Percentiles rank a stretch among this genome's conserved stretches.
phyloP scores from a whole-genome alignment of 148 eudicot genomes.

The Gaultheria prostrata region DNA sequence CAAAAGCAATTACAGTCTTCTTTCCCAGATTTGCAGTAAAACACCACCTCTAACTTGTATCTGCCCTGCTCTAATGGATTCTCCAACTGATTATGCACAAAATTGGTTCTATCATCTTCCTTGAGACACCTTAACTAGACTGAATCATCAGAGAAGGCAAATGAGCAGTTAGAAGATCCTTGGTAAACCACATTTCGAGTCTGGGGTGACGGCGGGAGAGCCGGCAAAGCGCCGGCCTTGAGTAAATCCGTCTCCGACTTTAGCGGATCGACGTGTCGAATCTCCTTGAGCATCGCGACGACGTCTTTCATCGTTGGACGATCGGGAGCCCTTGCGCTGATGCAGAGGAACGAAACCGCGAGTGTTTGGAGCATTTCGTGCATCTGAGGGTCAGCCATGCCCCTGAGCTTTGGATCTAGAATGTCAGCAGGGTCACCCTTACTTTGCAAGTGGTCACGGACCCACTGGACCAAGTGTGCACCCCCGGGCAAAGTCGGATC shows the following conservation, averaged over 20 bases:
- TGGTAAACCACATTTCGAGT: conserved; percentile 44
- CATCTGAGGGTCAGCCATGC: conserved; percentile 90
- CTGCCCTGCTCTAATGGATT: conserved; percentile 8
- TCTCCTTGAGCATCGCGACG: conserved; percentile 91
- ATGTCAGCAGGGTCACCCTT: conserved; percentile 71
- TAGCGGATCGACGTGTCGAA: conserved; percentile 52
- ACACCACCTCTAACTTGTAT: neutral
- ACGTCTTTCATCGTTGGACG: conserved; percentile 95
- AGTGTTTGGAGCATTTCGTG: conserved; percentile 92
- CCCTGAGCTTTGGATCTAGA: conserved; percentile 80
- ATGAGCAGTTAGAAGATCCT: conserved; percentile 87
- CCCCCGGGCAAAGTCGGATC: conserved; percentile 92
- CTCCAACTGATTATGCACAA: conserved; percentile 12
- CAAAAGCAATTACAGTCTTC: neutral
- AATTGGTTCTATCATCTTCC: neutral
- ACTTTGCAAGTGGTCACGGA: conserved; percentile 62
- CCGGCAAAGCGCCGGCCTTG: conserved; percentile 41
- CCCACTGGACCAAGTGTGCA: conserved; percentile 85
- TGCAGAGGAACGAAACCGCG: conserved; percentile 82
- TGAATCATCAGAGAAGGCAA: conserved; percentile 84
- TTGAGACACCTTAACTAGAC: conserved; percentile 5
- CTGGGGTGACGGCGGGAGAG: conserved; percentile 44
- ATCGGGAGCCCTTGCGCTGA: conserved; percentile 63
- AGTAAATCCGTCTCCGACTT: conserved; percentile 46
- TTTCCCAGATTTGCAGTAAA: neutral